phyloP scores from a whole-genome alignment of 2,329 filamentous ascomycete genomes.

The Diaporthe helianthi region DNA sequence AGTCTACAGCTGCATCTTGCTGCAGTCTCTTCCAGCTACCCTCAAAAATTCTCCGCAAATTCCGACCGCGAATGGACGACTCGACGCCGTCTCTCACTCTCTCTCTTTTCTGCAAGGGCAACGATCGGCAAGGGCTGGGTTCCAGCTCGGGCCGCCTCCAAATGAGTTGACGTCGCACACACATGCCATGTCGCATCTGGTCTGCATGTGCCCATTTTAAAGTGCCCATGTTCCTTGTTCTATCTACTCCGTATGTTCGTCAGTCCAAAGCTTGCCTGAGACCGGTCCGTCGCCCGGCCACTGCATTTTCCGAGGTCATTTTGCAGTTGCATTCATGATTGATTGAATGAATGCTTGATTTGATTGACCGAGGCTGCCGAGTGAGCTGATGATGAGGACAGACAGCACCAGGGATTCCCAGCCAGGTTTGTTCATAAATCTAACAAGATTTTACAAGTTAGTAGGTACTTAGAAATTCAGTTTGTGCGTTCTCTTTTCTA shows the following conservation, averaged over 20 bases:
- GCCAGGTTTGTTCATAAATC: no score
- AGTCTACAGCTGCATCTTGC: no score
- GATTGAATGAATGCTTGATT: not conserved
- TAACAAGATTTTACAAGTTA: no score
- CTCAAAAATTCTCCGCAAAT: slow-evolving; percentile 15
- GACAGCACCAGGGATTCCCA: not conserved
- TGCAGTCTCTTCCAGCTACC: no score
- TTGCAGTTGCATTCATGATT: not conserved
- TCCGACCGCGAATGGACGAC: slow-evolving; percentile 7
- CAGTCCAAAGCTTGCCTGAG: not conserved
- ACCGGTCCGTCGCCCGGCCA: slow-evolving; percentile 35
- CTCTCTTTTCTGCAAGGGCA: not conserved
- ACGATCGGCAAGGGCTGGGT: slow-evolving; percentile 9
- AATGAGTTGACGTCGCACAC: slow-evolving; percentile 25
- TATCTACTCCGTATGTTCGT: not conserved
- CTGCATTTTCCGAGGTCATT: slow-evolving; percentile 26
- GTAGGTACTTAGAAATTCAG: not conserved
- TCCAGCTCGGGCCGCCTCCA: slow-evolving; percentile 32
- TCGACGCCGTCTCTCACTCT: slow-evolving; percentile 4
- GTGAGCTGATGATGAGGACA: not conserved
- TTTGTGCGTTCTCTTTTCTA: slow-evolving; percentile 7
- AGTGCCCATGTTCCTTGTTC: slow-evolving; percentile 3
- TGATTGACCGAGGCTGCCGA: not conserved
- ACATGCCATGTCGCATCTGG: slow-evolving; percentile 14
- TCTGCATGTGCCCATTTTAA: slow-evolving; percentile 2